These are phyloP conservation scores for Tetradesmus obliquus DNA, from an alignment of 139 green algal species.

Conservation along the genomic window DNA sequence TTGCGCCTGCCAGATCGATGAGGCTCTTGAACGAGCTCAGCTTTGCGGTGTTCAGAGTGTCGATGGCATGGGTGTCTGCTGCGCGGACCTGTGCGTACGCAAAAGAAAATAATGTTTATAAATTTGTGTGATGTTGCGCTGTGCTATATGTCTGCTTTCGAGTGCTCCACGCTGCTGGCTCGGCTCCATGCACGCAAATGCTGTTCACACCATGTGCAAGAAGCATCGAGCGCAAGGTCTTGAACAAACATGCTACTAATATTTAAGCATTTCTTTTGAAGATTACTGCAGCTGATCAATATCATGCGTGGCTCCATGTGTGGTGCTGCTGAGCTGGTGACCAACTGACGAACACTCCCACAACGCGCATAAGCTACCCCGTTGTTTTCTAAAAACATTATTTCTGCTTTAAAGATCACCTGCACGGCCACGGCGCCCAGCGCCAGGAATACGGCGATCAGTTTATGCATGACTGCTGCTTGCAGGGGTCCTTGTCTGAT, in stretches of 20 bases:
- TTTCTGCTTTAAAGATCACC: neutral
- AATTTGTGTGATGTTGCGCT: neutral
- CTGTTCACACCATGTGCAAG: neutral
- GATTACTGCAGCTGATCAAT: neutral
- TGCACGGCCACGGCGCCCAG: slow-evolving; percentile 1
- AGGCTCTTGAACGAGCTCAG: neutral
- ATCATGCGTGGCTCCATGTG: neutral
- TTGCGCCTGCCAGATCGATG: neutral
- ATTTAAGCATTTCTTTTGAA: neutral
- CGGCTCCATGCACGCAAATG: neutral
- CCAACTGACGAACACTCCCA: neutral
- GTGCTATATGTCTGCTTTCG: too few species aligned
- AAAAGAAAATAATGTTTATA: neutral
- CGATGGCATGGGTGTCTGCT: neutral
- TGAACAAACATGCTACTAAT: neutral
- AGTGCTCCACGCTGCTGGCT: neutral
- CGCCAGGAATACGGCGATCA: neutral
- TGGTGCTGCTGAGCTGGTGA: neutral
- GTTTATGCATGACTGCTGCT: neutral
- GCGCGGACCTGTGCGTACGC: neutral
- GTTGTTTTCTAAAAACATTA: too few species aligned
- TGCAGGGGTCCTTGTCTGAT: neutral
- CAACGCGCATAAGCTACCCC: too few species aligned
- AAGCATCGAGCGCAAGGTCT: neutral
- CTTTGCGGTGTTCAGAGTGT: neutral